phyloP scores from a whole-genome alignment of 805 yeast species.

The Saccharomycopsis lassenensis region DNA sequence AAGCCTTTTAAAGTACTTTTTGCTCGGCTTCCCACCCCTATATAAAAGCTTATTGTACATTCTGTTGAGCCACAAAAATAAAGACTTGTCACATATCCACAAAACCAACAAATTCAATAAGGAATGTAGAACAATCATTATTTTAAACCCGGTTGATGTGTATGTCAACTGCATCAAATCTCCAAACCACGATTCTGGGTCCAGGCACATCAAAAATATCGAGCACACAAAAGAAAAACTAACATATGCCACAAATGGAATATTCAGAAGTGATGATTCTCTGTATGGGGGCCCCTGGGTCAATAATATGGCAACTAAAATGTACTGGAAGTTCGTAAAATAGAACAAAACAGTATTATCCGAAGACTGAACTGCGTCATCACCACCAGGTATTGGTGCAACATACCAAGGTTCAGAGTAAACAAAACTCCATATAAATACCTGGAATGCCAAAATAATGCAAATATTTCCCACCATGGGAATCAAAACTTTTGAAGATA shows the following conservation, averaged over 20 bases:
- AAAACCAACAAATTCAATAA: constrained; percentile 38
- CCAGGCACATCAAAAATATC: constrained; percentile 40
- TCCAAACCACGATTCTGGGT: constrained; percentile 46
- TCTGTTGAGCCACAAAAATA: constrained; percentile 33
- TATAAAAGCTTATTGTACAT: constrained; percentile 14
- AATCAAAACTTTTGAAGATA: constrained; percentile 75
- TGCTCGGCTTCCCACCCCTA: constrained; percentile 12
- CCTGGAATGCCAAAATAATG: constrained; percentile 53
- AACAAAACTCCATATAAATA: constrained; percentile 51
- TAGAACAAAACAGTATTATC: constrained; percentile 84
- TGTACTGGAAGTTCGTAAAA: constrained; percentile 80
- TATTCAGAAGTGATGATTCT: constrained; percentile 54
- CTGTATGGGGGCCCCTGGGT: constrained; percentile 93
- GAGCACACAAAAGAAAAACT: constrained; percentile 40
- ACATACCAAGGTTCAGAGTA: constrained; percentile 63
- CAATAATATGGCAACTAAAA: constrained; percentile 69
- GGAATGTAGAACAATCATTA: constrained; percentile 37
- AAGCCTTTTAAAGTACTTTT: constrained; percentile 17
- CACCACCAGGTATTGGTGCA: constrained; percentile 72
- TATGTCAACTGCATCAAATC: constrained; percentile 65
- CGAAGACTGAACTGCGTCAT: constrained; percentile 69
- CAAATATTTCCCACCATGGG: constrained; percentile 76
- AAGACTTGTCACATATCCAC: constrained; percentile 32
- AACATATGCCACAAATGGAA: constrained; percentile 62
- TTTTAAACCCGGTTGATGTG: constrained; percentile 40